Percentiles rank a stretch among this genome's conserved stretches.
Conservation (phyloP, 2,329 filamentous ascomycete species). For the Mycosphaerelloides madeirae region DNA sequence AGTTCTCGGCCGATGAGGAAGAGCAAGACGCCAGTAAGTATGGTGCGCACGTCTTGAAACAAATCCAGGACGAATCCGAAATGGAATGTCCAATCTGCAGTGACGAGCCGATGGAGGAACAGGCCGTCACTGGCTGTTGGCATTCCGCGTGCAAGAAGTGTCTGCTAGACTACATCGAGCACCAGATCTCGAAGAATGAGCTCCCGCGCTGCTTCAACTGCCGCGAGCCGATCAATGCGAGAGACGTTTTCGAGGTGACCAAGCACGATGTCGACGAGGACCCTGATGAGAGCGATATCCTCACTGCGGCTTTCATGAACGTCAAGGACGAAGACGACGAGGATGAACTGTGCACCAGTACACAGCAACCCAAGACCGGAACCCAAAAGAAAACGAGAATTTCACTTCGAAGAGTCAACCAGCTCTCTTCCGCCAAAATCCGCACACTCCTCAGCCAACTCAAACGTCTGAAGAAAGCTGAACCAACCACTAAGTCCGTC, state of each 20-base stretch:
- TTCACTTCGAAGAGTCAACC: slow-evolving; percentile 56
- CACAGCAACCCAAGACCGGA: slow-evolving; percentile 21
- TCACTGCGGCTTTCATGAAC: slow-evolving; percentile 18
- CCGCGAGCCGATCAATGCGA: slow-evolving; percentile 71
- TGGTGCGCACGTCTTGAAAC: slow-evolving; percentile 78
- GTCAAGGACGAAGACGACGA: slow-evolving; percentile 21
- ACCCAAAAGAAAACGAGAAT: slow-evolving; percentile 39
- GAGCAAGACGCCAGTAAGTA: slow-evolving; percentile 65
- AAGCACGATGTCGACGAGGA: slow-evolving; percentile 60
- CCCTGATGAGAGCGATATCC: slow-evolving; percentile 12
- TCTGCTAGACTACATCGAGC: slow-evolving; percentile 81
- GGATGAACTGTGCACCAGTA: slow-evolving; percentile 37
- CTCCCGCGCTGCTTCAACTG: slow-evolving; percentile 86
- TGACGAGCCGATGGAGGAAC: slow-evolving; percentile 92
- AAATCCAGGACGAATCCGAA: slow-evolving; percentile 84
- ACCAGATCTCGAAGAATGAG: slow-evolving; percentile 72
- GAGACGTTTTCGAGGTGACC: slow-evolving; percentile 89
- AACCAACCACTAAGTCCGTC: slow-evolving; percentile 70
- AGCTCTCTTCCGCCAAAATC: slow-evolving; percentile 82
- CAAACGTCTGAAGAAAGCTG: slow-evolving; percentile 59
- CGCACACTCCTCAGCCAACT: slow-evolving; percentile 72
- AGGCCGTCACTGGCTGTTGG: slow-evolving; percentile 94
- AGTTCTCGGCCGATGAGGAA: slow-evolving; percentile 62
- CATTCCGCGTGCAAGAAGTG: slow-evolving; percentile 95
- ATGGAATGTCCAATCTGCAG: slow-evolving; percentile 92